Evolutionary conservation across 2,329 filamentous ascomycete genomes (phyloP), one percentile per base, ranked within the genome.

Genomic region (Sarocladiaceae sp.): DNA sequence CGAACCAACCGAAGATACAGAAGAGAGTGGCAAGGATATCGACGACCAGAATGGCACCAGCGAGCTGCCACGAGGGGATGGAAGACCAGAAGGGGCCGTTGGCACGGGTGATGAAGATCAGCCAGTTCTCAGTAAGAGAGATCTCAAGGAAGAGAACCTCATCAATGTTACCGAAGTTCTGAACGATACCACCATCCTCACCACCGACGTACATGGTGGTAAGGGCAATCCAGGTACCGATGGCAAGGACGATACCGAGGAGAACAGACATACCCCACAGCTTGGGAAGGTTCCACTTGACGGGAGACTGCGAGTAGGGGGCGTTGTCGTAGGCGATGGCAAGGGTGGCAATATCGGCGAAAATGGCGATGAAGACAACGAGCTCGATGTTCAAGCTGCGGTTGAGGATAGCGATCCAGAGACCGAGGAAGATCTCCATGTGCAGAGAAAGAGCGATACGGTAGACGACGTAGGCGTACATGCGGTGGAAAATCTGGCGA

Each of bases 401-500:
- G 75, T 95, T 93, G 56, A 91, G 73, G 55, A 91, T 90, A 56
- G 85, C 85, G 56, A 95, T 93, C 88, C 88, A 94, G 48, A 94
- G 79, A 63, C 88, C 88, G 42, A 95, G 78, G 76, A 89, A 95
- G 63, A 94, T 86, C 70, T 93, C 88, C 60, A 95, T 76, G 65
- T 95, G 89, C 52, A 95, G 81, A 13, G 88, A 95, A 58, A 95
- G 72, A 40, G 89, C 88, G 59, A 95, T 95, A 78, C 89, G 87
- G 74, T 95, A 95, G 58, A 95, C 85, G 53, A 95, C 87, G 72
- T 95, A 95, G 48, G 88, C 85, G 70, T 95, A 93, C 88, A 95
- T 95, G 58, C 89, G 87, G 72, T 95, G 88, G 76, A 95, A 95
- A 65, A 95, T 95, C 66, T 94, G 88, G 58, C 89, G 86, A 24